phyloP scores from a whole-genome alignment of 2,329 filamentous ascomycete species.

The Tympanopsis confertula region DNA sequence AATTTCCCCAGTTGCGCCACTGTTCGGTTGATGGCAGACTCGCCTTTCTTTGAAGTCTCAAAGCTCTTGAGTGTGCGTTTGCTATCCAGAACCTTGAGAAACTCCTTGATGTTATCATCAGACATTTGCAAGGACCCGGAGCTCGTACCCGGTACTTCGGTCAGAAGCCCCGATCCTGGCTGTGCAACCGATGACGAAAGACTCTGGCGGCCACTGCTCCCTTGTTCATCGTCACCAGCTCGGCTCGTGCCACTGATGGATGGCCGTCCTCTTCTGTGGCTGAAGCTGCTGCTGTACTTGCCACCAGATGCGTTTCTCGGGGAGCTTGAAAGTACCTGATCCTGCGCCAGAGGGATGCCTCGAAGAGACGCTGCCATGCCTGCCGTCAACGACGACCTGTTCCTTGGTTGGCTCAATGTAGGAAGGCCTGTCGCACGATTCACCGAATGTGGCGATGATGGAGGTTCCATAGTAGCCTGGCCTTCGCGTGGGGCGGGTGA shows the following conservation, averaged over 20 bases:
- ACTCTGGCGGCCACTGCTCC: conserved; percentile 71
- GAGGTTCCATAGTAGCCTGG: conserved; percentile 32
- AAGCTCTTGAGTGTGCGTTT: conserved; percentile 80
- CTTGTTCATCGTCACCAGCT: conserved; percentile 58
- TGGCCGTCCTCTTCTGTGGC: conserved; percentile 66
- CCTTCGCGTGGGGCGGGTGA: conserved; percentile 51
- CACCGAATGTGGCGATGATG: conserved; percentile 42
- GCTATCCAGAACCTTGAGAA: conserved; percentile 76
- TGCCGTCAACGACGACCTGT: conserved; percentile 61
- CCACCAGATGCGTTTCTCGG: conserved; percentile 69
- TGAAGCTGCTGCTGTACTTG: conserved; percentile 89
- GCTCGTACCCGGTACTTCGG: conserved; percentile 56
- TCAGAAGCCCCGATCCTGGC: conserved; percentile 69
- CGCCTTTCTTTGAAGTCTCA: conserved; percentile 52
- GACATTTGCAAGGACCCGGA: conserved; percentile 62
- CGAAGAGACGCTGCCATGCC: conserved; percentile 66
- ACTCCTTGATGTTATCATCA: conserved; percentile 87
- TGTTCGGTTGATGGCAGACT: conserved; percentile 63
- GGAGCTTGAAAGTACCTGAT: conserved; percentile 58
- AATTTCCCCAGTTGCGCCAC: conserved; percentile 74
- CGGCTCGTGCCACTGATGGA: conserved; percentile 66
- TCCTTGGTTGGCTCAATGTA: conserved; percentile 46
- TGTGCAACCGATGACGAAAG: conserved; percentile 57
- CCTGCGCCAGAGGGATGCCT: conserved; percentile 49
- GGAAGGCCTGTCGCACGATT: conserved; percentile 33